These are phyloP conservation scores for Mortierella sp. DNA, from an alignment of 371 early-diverging fungal genomes.

Conservation along the genomic window DNA sequence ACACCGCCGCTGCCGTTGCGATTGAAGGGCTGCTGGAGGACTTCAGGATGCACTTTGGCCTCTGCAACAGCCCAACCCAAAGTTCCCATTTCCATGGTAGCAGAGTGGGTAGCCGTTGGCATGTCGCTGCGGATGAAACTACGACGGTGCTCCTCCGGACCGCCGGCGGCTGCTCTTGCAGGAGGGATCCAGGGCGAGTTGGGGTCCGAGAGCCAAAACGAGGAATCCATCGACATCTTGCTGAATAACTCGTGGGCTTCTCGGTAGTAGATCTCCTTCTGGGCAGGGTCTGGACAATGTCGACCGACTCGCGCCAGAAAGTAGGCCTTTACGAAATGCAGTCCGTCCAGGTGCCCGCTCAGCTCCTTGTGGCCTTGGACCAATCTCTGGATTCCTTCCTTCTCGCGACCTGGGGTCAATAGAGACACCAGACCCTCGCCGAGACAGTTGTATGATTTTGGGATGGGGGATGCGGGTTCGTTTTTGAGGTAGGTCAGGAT, in stretches of 20 bases:
- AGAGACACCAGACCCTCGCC: constrained; percentile 33
- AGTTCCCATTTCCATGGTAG: constrained; percentile 3
- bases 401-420: constrained; percentile 11
- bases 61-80: constrained; percentile 26
- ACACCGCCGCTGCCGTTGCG: background rate
- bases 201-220: constrained; percentile 36
- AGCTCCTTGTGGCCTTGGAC: constrained; percentile 19
- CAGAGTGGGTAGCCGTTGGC: constrained; percentile 5
- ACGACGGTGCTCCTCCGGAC: background rate
- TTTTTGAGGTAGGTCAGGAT: constrained; percentile 24
- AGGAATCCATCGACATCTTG: constrained; percentile 37
- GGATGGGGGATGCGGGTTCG: constrained; percentile 22
- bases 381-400: constrained; percentile 30
- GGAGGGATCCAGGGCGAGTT: constrained; percentile 14
- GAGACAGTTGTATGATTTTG: constrained; percentile 10
- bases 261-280: constrained; percentile 21
- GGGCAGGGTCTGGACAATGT: constrained; percentile 8
- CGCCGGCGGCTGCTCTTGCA: background rate
- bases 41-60: background rate
- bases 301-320: constrained; percentile 36
- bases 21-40: background rate
- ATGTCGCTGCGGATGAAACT: constrained; percentile 5
- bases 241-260: constrained; percentile 26
- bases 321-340: constrained; percentile 42
- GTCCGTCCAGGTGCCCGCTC: constrained; percentile 14